Conservation (phyloP, 2,329 filamentous ascomycete species). For the Xylaria sp. region DNA sequence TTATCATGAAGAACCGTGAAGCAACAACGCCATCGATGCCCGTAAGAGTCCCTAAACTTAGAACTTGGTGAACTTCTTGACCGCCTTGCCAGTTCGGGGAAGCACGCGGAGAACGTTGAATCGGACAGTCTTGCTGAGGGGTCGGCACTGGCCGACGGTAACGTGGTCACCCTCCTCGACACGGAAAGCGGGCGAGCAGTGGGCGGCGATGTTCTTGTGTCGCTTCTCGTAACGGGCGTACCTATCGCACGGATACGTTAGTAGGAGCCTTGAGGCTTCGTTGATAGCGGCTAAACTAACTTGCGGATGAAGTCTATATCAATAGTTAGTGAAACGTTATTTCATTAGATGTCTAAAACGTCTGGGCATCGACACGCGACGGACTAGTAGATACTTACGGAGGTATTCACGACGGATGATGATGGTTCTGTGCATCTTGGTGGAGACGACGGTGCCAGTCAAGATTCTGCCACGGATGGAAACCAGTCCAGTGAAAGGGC, state of each 20-base stretch:
- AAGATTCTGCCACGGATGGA: constrained; percentile 99
- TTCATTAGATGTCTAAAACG: not conserved
- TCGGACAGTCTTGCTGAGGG: constrained; percentile 98
- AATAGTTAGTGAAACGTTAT: constrained; percentile 19
- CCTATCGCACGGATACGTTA: constrained; percentile 25
- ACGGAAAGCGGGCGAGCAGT: constrained; percentile 99
- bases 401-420: constrained; percentile 99
- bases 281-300: constrained; percentile 44
- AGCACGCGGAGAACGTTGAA: constrained; percentile 99
- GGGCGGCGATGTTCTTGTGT: constrained; percentile 99
- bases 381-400: constrained; percentile 58
- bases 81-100: constrained; percentile 94
- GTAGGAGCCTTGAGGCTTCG: not conserved
- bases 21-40: constrained; percentile 64
- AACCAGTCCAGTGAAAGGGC: constrained; percentile 98
- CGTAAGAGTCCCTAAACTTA: constrained; percentile 67
- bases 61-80: constrained; percentile 99
- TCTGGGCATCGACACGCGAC: not conserved
- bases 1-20: constrained; percentile 58
- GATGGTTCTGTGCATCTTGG: constrained; percentile 99
- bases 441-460: constrained; percentile 98
- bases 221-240: constrained; percentile 99
- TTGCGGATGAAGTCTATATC: constrained; percentile 83
- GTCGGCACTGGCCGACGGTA: constrained; percentile 99
- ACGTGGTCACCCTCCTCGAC: constrained; percentile 99